Percentiles rank a stretch among this genome's conserved stretches.
phyloP scores from a whole-genome alignment of 2,329 filamentous ascomycete genomes.

The Didymella pinodella region DNA sequence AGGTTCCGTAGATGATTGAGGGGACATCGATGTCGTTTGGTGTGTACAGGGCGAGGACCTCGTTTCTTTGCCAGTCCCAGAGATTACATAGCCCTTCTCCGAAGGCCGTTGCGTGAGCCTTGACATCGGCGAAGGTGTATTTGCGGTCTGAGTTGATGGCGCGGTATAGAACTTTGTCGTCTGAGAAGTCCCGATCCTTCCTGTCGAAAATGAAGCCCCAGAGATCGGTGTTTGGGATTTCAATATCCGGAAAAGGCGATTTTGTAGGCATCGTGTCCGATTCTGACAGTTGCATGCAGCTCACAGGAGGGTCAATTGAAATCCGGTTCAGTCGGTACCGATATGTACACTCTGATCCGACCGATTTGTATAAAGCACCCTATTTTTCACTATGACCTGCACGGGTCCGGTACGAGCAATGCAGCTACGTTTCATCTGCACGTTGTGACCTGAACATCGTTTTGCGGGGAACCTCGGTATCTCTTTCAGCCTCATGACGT shows the following conservation, averaged over 20 bases:
- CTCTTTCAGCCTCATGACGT: slow-evolving; percentile 16
- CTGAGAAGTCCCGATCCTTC: slow-evolving; percentile 33
- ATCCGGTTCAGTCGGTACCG: neutral
- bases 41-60: slow-evolving; percentile 81
- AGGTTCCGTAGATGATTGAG: slow-evolving; percentile 74
- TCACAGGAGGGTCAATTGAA: neutral
- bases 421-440: slow-evolving; percentile 5
- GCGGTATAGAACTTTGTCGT: slow-evolving; percentile 38
- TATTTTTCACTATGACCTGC: neutral
- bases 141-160: slow-evolving; percentile 28
- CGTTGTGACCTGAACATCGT: slow-evolving; percentile 1
- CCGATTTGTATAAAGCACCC: slow-evolving; percentile 2
- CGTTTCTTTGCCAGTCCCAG: slow-evolving; percentile 81
- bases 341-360: neutral
- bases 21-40: slow-evolving; percentile 87
- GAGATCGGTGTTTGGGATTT: slow-evolving; percentile 33
- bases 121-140: slow-evolving; percentile 75
- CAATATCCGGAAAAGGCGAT: slow-evolving; percentile 35
- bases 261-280: slow-evolving; percentile 28
- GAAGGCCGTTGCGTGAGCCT: slow-evolving; percentile 71
- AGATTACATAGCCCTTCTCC: slow-evolving; percentile 76
- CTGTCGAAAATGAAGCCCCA: slow-evolving; percentile 37
- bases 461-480: slow-evolving; percentile 25
- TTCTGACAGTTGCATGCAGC: neutral
- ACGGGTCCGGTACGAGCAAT: neutral